These are phyloP conservation scores for Cadophora luteo-olivacea DNA, from an alignment of 2,329 filamentous ascomycete species.

Conservation along the genomic window DNA sequence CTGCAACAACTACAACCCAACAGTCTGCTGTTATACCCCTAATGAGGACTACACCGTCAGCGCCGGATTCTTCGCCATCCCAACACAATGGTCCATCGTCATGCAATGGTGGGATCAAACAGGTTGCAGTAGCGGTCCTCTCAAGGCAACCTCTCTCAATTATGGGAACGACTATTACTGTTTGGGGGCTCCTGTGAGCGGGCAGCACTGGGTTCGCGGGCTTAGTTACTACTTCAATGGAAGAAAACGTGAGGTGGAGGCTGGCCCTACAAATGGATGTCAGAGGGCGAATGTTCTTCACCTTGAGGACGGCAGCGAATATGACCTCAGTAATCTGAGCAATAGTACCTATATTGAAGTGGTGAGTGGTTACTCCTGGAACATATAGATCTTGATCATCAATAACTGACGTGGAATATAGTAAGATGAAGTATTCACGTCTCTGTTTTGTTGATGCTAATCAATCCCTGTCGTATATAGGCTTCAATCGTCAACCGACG, in stretches of 20 bases:
- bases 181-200: background rate
- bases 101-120: background rate
- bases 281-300: background rate
- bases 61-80: background rate
- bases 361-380: too few relatives aligned
- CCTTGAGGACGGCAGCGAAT: background rate
- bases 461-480: too few relatives aligned
- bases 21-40: background rate
- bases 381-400: too few relatives aligned
- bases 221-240: background rate
- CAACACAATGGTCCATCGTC: background rate
- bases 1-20: background rate
- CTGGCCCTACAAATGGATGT: background rate
- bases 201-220: background rate
- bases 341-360: background rate
- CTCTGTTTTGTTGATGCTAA: too few relatives aligned
- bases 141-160: background rate
- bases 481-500: too few relatives aligned
- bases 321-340: background rate
- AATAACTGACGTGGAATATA: too few relatives aligned
- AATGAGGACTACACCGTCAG: background rate
- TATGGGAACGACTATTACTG: background rate
- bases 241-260: background rate
- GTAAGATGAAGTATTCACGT: too few relatives aligned
- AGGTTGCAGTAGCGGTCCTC: background rate